phyloP scores from a whole-genome alignment of 2,329 filamentous ascomycete genomes.

The Apiospora marii region DNA sequence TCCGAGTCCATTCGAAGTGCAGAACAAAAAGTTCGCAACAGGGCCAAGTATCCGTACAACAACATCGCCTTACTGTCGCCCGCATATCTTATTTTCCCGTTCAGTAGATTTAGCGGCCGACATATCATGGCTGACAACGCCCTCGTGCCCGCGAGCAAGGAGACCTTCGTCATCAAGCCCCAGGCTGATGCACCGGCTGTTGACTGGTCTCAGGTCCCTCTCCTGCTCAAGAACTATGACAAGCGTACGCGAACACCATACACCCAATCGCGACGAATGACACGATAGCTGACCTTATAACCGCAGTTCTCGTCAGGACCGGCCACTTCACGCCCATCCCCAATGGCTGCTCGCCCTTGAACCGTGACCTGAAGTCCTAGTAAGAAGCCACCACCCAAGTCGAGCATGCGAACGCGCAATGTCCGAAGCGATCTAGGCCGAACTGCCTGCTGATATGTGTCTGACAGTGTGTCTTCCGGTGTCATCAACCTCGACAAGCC shows the following conservation, averaged over 20 bases:
- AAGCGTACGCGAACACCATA: conserved; percentile 68
- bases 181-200: conserved; percentile 79
- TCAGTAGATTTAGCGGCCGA: conserved; percentile 20
- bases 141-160: conserved; percentile 45
- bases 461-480: conserved; percentile 71
- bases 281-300: conserved; percentile 35
- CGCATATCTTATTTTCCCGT: conserved; percentile 18
- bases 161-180: conserved; percentile 91
- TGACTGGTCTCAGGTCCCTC: conserved; percentile 89
- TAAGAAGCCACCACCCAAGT: conserved; percentile 12
- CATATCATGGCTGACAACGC: conserved; percentile 20
- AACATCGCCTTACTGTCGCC: conserved; percentile 21
- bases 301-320: conserved; percentile 84
- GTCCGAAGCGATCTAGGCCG: background rate
- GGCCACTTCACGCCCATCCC: conserved; percentile 98
- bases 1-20: conserved; percentile 4
- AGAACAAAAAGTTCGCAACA: conserved; percentile 22
- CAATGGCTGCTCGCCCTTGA: conserved; percentile 87
- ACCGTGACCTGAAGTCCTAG: conserved; percentile 95
- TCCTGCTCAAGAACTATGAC: conserved; percentile 95
- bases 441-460: background rate
- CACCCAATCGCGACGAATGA: background rate
- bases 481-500: conserved; percentile 99
- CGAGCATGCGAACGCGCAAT: conserved; percentile 1
- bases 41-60: conserved; percentile 9